Percentiles rank a stretch among this genome's conserved stretches.
phyloP scores from a whole-genome alignment of 306 rosid genomes.

The Inga leiocalycina region DNA sequence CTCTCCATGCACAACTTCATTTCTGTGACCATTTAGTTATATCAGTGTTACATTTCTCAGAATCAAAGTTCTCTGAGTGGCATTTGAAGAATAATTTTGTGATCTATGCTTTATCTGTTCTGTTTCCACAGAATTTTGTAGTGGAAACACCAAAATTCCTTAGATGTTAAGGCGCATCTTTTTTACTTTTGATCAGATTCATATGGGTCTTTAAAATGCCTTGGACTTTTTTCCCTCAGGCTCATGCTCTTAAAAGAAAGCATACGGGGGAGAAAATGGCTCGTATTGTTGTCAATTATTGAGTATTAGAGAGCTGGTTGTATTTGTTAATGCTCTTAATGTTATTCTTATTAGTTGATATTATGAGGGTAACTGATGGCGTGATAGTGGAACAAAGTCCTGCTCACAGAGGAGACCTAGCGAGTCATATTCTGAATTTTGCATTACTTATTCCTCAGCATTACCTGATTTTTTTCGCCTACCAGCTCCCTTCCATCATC shows the following conservation, averaged over 20 bases:
- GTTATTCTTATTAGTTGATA: constrained; percentile 4
- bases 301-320: constrained; percentile 3
- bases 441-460: not conserved
- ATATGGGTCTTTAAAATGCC: not conserved
- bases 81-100: constrained; percentile 3
- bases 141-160: not conserved
- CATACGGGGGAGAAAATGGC: not conserved
- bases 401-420: not conserved
- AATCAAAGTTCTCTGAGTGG: constrained; percentile 10
- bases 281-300: constrained; percentile 10
- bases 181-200: not conserved
- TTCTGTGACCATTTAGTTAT: not conserved
- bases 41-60: not conserved
- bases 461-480: not conserved
- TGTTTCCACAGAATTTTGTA: constrained; percentile 6
- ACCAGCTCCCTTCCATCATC: not conserved
- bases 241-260: not conserved
- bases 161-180: not conserved
- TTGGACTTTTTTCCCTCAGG: not conserved
- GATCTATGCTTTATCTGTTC: not conserved
- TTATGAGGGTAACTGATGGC: not conserved
- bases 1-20: not conserved
- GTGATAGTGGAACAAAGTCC: not conserved
- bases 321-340: not conserved
- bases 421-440: not conserved